Base-by-base conservation (phyloP, 768 basidiomycete species). In the Mycena vulgaris region DNA sequence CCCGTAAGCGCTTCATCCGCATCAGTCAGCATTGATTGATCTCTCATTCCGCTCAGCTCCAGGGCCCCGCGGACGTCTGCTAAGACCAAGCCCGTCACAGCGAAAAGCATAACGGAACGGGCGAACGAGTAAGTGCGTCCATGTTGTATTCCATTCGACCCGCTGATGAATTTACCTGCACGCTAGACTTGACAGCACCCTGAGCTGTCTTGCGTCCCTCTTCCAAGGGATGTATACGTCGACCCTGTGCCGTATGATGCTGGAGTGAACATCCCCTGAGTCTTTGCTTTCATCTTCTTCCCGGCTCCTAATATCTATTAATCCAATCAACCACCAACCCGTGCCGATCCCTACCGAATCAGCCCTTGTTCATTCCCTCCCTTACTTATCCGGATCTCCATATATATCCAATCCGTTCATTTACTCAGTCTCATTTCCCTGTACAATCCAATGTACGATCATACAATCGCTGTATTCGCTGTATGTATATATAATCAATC, bases 151-250 rank as follows among this genome's bases (percentile, higher is more conserved):
- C 21, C 28, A 16, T 23, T 2, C 25, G 11, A 37, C 23, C 17
- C 25, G 11, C 31, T 55, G 28, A 35, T 19, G 21, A 52, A 33
- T 2, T 51, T 13, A 21, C 8, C 16, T 19, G 62, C 3, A 62
- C 28, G 30, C 21, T 49, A 64, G 63, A 30, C 16, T 30, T 2
- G 69, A 70, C 14, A 52, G 3, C 40, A 48, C 59, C 2, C 52
- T 70, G 25, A 62, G 21, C 58, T 52, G 33, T 23, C 69, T 70
- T 5, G 63, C 57, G 6, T 6, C n/a, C 11, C 63, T 70, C 45
- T 70, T 70, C 63, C 58, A 65, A 13, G 63, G 69, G 10, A 66
- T 70, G 69, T 70, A 70, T 30, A 66, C 42, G 10, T 59, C 45
- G n/a, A 70, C 63, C 9, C 57, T 65, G 16, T 65, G 63, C 52